Conservation (phyloP, 2,329 filamentous ascomycete genomes). For the Stagonosporopsis tanaceti region DNA sequence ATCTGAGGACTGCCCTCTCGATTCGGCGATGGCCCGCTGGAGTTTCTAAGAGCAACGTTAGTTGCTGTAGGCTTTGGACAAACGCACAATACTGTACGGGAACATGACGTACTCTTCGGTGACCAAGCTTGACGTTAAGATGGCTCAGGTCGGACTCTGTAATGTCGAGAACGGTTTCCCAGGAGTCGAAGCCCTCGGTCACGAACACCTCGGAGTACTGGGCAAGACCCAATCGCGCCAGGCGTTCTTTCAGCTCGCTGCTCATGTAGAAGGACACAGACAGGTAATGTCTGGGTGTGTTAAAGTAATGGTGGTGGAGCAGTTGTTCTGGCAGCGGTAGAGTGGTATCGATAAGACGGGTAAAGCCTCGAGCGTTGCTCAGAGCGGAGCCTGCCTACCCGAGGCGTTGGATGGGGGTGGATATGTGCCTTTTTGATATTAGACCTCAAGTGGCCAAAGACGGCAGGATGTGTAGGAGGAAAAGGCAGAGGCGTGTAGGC, state of each 20-base stretch:
- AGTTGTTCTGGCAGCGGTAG: conserved; percentile 10
- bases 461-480: conserved; percentile 10
- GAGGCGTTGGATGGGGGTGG: conserved; percentile 67
- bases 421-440: conserved; percentile 59
- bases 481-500: conserved; percentile 17
- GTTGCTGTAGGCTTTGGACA: background rate
- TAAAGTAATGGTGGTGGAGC: conserved; percentile 7
- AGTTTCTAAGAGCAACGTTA: conserved; percentile 66
- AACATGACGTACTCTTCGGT: conserved; percentile 73
- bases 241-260: conserved; percentile 70
- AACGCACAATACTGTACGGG: background rate
- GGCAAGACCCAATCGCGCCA: conserved; percentile 78
- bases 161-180: conserved; percentile 84
- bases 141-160: conserved; percentile 84
- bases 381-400: conserved; percentile 72
- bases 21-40: conserved; percentile 82
- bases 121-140: conserved; percentile 79
- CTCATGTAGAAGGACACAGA: conserved; percentile 60
- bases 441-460: conserved; percentile 18
- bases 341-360: conserved; percentile 18
- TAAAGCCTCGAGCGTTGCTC: conserved; percentile 8
- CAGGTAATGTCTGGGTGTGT: conserved; percentile 11
- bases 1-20: conserved; percentile 61
- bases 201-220: conserved; percentile 78
- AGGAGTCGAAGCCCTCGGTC: conserved; percentile 83